phyloP scores from a whole-genome alignment of 2,329 filamentous ascomycete genomes.

The Sodiomyces alkalinus region DNA sequence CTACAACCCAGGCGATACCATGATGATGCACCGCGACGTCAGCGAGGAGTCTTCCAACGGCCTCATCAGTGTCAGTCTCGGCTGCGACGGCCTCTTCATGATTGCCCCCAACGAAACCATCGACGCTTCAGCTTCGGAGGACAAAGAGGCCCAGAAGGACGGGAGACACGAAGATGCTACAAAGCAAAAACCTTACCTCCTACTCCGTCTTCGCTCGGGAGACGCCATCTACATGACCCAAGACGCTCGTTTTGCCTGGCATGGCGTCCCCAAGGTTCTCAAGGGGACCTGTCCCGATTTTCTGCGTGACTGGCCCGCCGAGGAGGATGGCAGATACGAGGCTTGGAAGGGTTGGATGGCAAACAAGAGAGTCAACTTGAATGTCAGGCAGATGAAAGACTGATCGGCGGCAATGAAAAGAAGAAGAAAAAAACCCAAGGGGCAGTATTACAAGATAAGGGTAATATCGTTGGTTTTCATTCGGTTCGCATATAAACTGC shows the following conservation, averaged over 20 bases:
- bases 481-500: too few species aligned
- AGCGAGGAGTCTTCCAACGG: constrained; percentile 70
- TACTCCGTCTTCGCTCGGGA: constrained; percentile 62
- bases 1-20: constrained; percentile 78
- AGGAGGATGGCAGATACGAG: constrained; percentile 35
- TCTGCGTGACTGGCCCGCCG: constrained; percentile 59
- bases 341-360: constrained; percentile 79
- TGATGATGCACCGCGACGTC: constrained; percentile 88
- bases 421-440: too few species aligned
- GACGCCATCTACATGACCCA: constrained; percentile 85
- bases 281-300: constrained; percentile 63
- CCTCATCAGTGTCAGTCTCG: constrained; percentile 73
- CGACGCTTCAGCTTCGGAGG: constrained; percentile 13
- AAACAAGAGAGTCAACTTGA: constrained; percentile 78
- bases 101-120: constrained; percentile 47
- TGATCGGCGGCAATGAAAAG: constrained; percentile 11
- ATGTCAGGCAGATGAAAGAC: constrained; percentile 76
- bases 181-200: constrained; percentile 30
- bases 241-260: constrained; percentile 77
- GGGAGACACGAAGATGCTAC: constrained; percentile 12
- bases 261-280: constrained; percentile 81
- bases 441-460: too few species aligned
- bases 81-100: constrained; percentile 82
- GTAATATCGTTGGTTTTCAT: too few species aligned
- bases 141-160: constrained; percentile 4